Base-by-base conservation (phyloP, 2,329 filamentous ascomycete species). In the Phyllosticta citriasiana region DNA sequence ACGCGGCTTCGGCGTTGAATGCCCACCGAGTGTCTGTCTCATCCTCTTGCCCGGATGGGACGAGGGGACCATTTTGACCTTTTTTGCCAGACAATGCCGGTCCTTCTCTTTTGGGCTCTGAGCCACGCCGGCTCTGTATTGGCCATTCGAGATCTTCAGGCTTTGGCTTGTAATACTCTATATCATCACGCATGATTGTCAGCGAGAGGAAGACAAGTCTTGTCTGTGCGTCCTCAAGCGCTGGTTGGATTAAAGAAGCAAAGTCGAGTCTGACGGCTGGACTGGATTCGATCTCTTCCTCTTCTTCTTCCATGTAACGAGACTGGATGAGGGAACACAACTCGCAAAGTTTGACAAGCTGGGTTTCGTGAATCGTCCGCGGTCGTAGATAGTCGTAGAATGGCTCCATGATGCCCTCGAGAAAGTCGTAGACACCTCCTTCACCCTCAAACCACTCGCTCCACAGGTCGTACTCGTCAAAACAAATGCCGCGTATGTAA, bases 401-500 rank as follows among this genome's bases (percentile, higher is more conserved):
- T 2, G 85, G 85, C 69, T 88, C 85, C 68, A 84, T 86, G 55
- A 88, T 77, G 19, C 83, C 80, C 69, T 88, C 85, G 1, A 88
- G 74, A 64, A 86, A 88, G 63, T 87, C 83, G 67, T 88, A 85
- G 6, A 87, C 70, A 2, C 81, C 83, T 26, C 78, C 81, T 62
- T 86, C 82, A 3, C 81, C 83, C 63, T 84, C 81, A 63, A 87
- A 86, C 84, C 84, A 86, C 69, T 86, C 82, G 4, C 78, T 78
- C 84, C 84, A 88, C 7, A 88, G 73, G 59, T 86, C 84, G 68
- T 84, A 85, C 69, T 88, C 85, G 65, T 88, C 85, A 59, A 85
- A 74, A 65, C 85, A 88, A 16, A 88, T 80, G 3, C 83, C 83
- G 57, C 84, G 82, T 60, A 86, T 80, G 66, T 86, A 88, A 69